These are phyloP conservation scores for Calocybe gambosa DNA, from an alignment of 1,284 basidiomycete species.

Conservation along the genomic window DNA sequence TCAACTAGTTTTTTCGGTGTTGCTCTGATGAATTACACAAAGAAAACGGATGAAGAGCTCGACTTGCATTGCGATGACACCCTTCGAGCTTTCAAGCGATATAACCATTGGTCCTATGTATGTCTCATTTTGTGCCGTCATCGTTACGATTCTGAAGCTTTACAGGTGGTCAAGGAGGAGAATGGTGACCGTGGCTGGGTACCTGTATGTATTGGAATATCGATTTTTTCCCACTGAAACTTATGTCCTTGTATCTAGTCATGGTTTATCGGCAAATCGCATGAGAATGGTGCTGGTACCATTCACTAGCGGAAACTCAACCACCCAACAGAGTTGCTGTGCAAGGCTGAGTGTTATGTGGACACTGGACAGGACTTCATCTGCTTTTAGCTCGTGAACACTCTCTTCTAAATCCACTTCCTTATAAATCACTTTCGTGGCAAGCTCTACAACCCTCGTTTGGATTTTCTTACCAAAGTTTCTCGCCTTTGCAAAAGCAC, in stretches of 20 bases:
- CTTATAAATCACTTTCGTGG: no score
- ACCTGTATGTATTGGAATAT: slow-evolving; percentile 44
- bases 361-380: no score
- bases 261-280: slow-evolving; percentile 71
- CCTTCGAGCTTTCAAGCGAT: slow-evolving; percentile 94
- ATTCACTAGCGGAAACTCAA: background rate
- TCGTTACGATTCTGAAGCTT: slow-evolving; percentile 7
- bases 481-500: background rate
- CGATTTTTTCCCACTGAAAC: background rate
- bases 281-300: background rate
- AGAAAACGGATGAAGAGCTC: slow-evolving; percentile 86
- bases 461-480: background rate
- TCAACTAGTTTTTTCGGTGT: slow-evolving; percentile 92
- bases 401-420: no score
- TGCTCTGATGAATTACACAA: slow-evolving; percentile 91
- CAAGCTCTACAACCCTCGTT: background rate
- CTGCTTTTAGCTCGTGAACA: background rate
- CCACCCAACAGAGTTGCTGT: background rate
- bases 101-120: slow-evolving; percentile 95
- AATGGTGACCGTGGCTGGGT: slow-evolving; percentile 90
- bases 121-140: slow-evolving; percentile 18
- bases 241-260: slow-evolving; percentile 34
- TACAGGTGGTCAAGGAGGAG: slow-evolving; percentile 80
- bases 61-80: slow-evolving; percentile 81
- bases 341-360: background rate